Percentiles rank a stretch among this genome's conserved stretches.
phyloP scores from a whole-genome alignment of 2,329 filamentous ascomycete genomes.

The Rasamsonia emersonii region DNA sequence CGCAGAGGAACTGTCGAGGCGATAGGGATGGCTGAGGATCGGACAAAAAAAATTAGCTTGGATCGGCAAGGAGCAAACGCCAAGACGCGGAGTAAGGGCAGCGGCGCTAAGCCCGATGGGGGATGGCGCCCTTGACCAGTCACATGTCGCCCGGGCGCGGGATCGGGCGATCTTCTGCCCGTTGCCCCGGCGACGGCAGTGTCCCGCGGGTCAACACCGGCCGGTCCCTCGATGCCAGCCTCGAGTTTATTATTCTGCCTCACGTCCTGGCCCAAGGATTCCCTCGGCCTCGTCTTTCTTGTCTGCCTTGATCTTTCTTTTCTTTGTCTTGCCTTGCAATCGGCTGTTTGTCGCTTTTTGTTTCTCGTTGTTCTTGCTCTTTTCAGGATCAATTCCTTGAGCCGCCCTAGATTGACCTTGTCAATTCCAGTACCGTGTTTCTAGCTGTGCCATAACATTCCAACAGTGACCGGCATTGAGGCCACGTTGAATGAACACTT shows the following conservation, averaged over 20 bases:
- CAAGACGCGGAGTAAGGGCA: conserved; percentile 6
- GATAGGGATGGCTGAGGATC: background rate
- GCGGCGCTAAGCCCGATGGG: too few relatives aligned
- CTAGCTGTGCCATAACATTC: conserved; percentile 8
- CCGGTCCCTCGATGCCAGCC: too few relatives aligned
- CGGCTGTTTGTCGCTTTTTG: too few relatives aligned
- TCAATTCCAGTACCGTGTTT: conserved; percentile 3
- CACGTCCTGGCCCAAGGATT: conserved; percentile 3
- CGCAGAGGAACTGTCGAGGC: background rate
- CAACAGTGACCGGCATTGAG: too few relatives aligned
- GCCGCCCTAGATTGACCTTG: background rate
- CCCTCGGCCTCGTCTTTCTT: conserved; percentile 2
- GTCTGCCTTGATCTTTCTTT: too few relatives aligned
- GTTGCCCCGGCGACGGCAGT: conserved; percentile 9
- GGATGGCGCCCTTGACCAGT: too few relatives aligned
- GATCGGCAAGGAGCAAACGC: background rate
- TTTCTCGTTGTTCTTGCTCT: conserved; percentile 11
- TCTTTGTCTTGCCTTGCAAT: too few relatives aligned
- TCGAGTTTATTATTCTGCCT: too few relatives aligned
- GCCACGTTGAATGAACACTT: too few relatives aligned
- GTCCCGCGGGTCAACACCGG: conserved; percentile 9
- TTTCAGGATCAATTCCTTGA: conserved; percentile 2
- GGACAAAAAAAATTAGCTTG: conserved; percentile 7
- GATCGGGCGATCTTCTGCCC: background rate
- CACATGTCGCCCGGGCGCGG: background rate